These are phyloP conservation scores for Hysterium pulicare DNA, from an alignment of 2,329 filamentous ascomycete species.

Conservation along the genomic window DNA sequence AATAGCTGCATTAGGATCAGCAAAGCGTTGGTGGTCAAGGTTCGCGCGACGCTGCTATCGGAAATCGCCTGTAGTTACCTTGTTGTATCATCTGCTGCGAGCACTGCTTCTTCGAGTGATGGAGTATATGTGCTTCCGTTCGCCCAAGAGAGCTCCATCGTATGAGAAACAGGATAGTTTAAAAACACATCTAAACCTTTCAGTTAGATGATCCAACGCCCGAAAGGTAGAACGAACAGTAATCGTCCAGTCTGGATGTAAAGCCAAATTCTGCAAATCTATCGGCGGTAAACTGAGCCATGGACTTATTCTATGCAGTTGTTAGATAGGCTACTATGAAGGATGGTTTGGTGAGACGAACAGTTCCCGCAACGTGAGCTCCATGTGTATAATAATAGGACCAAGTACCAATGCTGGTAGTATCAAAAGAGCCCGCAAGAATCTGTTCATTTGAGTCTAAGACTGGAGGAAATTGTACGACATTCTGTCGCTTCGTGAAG, in stretches of 20 bases:
- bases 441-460: slow-evolving; percentile 37
- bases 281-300: slow-evolving; percentile 41
- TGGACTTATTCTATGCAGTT: slow-evolving; percentile 33
- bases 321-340: no score
- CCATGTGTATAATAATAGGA: slow-evolving; percentile 37
- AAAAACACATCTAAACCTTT: slow-evolving; percentile 28
- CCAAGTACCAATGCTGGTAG: slow-evolving; percentile 37
- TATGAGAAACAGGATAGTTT: slow-evolving; percentile 37
- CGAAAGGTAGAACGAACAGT: slow-evolving; percentile 20
- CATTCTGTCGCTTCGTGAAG: slow-evolving; percentile 26
- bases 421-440: slow-evolving; percentile 41
- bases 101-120: slow-evolving; percentile 30
- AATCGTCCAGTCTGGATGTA: slow-evolving; percentile 35
- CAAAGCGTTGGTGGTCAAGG: no score
- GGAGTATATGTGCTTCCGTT: slow-evolving; percentile 33
- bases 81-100: slow-evolving; percentile 32
- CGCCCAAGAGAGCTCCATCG: slow-evolving; percentile 28
- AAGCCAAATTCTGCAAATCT: slow-evolving; percentile 35
- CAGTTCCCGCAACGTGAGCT: slow-evolving; percentile 33
- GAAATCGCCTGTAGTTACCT: no score
- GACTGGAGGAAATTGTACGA: slow-evolving; percentile 28
- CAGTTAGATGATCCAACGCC: background rate
- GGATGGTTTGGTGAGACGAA: no score
- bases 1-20: slow-evolving; percentile 20
- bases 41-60: no score